phyloP scores from a whole-genome alignment of 2,329 filamentous ascomycete genomes.

The Aphanocladium album region DNA sequence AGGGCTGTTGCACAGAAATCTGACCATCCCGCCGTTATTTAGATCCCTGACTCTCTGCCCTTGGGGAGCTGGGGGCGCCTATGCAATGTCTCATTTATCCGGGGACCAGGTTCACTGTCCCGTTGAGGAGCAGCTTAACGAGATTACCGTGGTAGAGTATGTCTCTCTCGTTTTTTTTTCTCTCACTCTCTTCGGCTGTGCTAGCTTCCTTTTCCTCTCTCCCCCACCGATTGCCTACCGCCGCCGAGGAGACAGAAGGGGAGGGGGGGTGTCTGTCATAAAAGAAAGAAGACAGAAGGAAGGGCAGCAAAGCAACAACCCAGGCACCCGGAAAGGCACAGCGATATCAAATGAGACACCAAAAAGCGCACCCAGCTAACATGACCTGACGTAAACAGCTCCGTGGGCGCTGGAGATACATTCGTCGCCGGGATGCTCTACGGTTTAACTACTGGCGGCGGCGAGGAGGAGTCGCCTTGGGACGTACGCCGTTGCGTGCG shows the following conservation, averaged over 20 bases:
- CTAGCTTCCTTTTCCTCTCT: background rate
- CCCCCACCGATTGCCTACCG: background rate
- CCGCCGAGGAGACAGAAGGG: background rate
- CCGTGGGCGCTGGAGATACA: constrained; percentile 70
- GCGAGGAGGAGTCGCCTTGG: constrained; percentile 40
- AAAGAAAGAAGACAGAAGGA: background rate
- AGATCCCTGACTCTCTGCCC: constrained; percentile 51
- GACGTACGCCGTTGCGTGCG: constrained; percentile 41
- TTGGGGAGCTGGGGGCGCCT: constrained; percentile 51
- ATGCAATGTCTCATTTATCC: constrained; percentile 26
- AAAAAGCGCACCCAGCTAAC: constrained; percentile 8
- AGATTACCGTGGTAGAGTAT: constrained; percentile 54
- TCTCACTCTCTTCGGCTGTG: background rate
- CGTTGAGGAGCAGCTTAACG: constrained; percentile 34
- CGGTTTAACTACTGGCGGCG: constrained; percentile 35
- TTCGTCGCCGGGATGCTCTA: constrained; percentile 70
- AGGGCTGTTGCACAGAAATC: background rate
- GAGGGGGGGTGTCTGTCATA: background rate
- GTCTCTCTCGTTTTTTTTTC: background rate
- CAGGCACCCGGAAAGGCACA: background rate
- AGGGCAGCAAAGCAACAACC: background rate
- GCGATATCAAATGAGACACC: background rate
- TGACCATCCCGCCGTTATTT: constrained; percentile 3
- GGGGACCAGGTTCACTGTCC: constrained; percentile 31
- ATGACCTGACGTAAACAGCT: constrained; percentile 37